Conservation (phyloP, 2,329 filamentous ascomycete species). For the Metarhizium guizhouense region DNA sequence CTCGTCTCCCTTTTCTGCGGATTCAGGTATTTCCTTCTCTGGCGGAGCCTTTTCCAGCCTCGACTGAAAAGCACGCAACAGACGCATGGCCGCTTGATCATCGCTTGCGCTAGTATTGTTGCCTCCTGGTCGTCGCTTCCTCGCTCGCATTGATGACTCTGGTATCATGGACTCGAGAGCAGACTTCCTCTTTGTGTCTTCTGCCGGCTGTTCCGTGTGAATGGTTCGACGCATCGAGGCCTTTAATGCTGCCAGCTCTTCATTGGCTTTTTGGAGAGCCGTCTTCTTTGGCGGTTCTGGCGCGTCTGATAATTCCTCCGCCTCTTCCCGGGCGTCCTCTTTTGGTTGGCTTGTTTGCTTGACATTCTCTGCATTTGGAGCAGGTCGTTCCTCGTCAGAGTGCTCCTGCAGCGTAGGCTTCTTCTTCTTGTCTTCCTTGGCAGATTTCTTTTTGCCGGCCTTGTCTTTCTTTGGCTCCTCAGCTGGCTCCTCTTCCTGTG, state of each 20-base stretch:
- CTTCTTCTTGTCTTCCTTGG: constrained; percentile 21
- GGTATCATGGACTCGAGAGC: constrained; percentile 68
- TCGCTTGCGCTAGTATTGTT: constrained; percentile 41
- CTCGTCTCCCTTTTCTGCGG: constrained; percentile 27
- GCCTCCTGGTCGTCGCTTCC: constrained; percentile 57
- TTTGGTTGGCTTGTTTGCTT: background rate
- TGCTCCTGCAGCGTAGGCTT: constrained; percentile 11
- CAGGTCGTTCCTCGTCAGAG: constrained; percentile 11
- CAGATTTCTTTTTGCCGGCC: constrained; percentile 16
- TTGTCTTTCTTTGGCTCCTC: constrained; percentile 19
- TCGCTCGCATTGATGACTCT: constrained; percentile 56
- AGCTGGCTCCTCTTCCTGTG: constrained; percentile 33
- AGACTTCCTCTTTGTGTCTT: constrained; percentile 51
- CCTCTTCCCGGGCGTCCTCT: constrained; percentile 7
- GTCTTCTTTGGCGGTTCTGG: constrained; percentile 32
- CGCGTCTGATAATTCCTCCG: constrained; percentile 14
- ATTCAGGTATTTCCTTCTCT: constrained; percentile 29
- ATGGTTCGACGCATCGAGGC: constrained; percentile 68
- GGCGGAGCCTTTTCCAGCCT: constrained; percentile 54
- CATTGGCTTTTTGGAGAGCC: constrained; percentile 61
- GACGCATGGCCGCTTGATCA: constrained; percentile 56
- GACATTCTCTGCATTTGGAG: background rate
- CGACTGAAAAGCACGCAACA: constrained; percentile 71
- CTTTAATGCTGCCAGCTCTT: constrained; percentile 72
- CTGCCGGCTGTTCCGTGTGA: constrained; percentile 34